Percentiles rank a stretch among this genome's conserved stretches.
These are phyloP conservation scores for Hygrocybe coccinea DNA, from an alignment of 768 basidiomycete species.

Conservation along the genomic window DNA sequence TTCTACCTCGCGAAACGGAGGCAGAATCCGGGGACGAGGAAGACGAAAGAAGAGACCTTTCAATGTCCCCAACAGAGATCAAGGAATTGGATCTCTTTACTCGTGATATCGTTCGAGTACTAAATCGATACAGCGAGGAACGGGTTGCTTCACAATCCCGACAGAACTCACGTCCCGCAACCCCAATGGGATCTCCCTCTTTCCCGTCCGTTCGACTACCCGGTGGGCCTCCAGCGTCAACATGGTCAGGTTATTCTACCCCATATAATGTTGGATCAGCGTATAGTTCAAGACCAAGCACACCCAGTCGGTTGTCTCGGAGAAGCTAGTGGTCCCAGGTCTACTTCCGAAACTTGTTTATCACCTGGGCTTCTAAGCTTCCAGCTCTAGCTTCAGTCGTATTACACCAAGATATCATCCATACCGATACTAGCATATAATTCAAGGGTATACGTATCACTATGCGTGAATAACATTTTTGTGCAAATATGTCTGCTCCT, in stretches of 20 bases:
- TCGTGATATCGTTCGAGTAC: constrained; percentile 63
- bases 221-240: constrained; percentile 35
- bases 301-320: constrained; percentile 53
- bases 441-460: too few species aligned
- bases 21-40: constrained; percentile 60
- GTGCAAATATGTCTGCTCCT: too few species aligned
- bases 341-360: too few species aligned
- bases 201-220: constrained; percentile 34
- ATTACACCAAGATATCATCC: too few species aligned
- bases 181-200: constrained; percentile 54
- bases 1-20: constrained; percentile 43
- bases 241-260: constrained; percentile 46
- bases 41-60: constrained; percentile 41
- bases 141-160: constrained; percentile 52
- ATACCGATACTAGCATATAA: too few species aligned
- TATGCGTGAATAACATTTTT: too few species aligned
- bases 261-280: constrained; percentile 43
- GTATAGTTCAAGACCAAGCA: constrained; percentile 56
- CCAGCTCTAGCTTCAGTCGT: too few species aligned
- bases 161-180: constrained; percentile 60
- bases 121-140: constrained; percentile 70
- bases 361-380: too few species aligned
- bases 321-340: constrained; percentile 22
- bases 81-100: constrained; percentile 73
- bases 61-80: constrained; percentile 64